A percentile compares a stretch with the other conserved stretches of the same genome.
phyloP scores from a whole-genome alignment of 2,329 filamentous ascomycete species.

The Claviceps sp. region DNA sequence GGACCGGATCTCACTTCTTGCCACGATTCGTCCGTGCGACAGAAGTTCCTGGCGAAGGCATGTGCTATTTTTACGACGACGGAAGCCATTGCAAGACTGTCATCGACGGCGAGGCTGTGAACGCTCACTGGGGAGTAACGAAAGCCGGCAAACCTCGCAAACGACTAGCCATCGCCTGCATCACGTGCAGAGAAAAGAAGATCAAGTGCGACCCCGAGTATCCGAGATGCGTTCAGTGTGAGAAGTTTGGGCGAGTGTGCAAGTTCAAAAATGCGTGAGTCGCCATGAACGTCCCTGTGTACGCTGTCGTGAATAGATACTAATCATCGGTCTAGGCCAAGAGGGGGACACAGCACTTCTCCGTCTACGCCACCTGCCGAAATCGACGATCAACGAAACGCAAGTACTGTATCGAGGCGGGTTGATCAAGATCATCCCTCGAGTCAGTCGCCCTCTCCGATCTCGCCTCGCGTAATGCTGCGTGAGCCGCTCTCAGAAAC shows the following conservation, averaged over 20 bases:
- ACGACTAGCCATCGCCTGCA: slow-evolving; percentile 78
- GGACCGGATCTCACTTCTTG: slow-evolving; percentile 54
- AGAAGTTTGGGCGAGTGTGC: slow-evolving; percentile 79
- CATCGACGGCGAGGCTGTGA: slow-evolving; percentile 77
- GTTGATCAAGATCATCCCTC: slow-evolving; percentile 25
- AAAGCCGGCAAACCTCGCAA: slow-evolving; percentile 91
- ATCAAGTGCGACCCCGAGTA: slow-evolving; percentile 90
- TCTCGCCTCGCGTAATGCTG: slow-evolving; percentile 31
- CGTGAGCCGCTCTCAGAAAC: slow-evolving; percentile 19
- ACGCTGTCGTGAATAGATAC: neutral
- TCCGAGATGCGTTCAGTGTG: slow-evolving; percentile 79
- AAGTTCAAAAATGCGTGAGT: slow-evolving; percentile 77
- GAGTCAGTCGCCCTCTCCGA: slow-evolving; percentile 32
- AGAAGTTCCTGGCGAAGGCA: slow-evolving; percentile 62
- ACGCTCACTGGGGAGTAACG: slow-evolving; percentile 85
- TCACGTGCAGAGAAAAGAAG: slow-evolving; percentile 92
- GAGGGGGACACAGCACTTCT: slow-evolving; percentile 44
- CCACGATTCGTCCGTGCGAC: slow-evolving; percentile 50
- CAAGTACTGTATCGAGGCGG: neutral
- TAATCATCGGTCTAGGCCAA: slow-evolving; percentile 27
- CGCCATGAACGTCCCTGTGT: neutral
- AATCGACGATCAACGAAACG: slow-evolving; percentile 29
- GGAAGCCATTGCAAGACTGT: slow-evolving; percentile 69
- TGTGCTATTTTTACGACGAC: slow-evolving; percentile 80
- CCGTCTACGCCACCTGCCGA: slow-evolving; percentile 39